Percentiles rank a stretch among this genome's conserved stretches.
phyloP scores from a whole-genome alignment of 129 eudicot species.

The Calendula officinalis region DNA sequence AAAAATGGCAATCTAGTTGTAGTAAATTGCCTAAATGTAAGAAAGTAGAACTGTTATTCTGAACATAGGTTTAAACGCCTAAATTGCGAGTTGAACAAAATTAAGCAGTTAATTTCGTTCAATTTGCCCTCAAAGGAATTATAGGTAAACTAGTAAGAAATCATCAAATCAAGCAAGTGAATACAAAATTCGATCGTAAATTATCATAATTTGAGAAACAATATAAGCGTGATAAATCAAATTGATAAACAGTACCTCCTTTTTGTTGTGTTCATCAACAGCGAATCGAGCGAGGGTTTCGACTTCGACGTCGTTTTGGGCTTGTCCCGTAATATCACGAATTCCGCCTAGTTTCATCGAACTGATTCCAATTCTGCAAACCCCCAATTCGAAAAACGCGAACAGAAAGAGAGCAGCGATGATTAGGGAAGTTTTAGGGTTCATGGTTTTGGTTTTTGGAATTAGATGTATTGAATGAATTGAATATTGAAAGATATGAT shows the following conservation, averaged over 20 bases:
- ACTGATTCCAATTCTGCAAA: constrained; percentile 16
- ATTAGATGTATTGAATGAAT: neutral
- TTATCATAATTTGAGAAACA: neutral
- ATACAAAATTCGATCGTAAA: too few relatives aligned
- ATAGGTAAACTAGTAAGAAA: too few relatives aligned
- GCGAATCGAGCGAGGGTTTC: constrained; percentile 75
- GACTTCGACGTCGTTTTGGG: constrained; percentile 34
- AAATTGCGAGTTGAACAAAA: too few relatives aligned
- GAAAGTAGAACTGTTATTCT: too few relatives aligned
- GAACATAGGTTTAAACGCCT: too few relatives aligned
- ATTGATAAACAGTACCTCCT: constrained; percentile 37
- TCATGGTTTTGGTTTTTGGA: constrained; percentile 17
- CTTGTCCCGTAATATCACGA: constrained; percentile 17
- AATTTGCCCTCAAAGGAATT: too few relatives aligned
- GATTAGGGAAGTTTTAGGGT: constrained; percentile 11
- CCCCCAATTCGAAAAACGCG: constrained; percentile 15
- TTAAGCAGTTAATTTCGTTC: too few relatives aligned
- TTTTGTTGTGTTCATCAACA: constrained; percentile 64
- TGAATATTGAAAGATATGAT: neutral
- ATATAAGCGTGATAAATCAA: neutral
- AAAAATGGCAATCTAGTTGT: too few relatives aligned
- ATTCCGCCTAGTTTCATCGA: constrained; percentile 9
- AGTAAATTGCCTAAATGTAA: too few relatives aligned
- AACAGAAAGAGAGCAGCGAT: constrained; percentile 21
- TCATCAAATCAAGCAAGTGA: too few relatives aligned